Conservation (phyloP, 1,284 basidiomycete species). For the Boletus semigastroideus region DNA sequence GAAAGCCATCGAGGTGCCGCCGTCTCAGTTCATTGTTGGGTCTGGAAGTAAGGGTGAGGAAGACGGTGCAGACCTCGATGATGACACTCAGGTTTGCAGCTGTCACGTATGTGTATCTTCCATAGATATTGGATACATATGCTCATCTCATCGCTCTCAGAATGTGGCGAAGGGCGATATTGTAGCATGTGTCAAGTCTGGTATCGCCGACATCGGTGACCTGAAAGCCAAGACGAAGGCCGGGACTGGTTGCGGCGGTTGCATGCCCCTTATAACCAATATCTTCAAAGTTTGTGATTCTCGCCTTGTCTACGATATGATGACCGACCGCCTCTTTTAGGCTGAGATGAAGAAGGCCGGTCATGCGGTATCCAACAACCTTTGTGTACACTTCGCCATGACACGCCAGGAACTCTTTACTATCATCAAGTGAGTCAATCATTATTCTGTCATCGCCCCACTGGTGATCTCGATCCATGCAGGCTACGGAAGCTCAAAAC, state of each 20-base stretch:
- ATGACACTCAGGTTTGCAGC: constrained; percentile 70
- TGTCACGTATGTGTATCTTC: constrained; percentile 47
- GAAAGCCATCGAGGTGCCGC: constrained; percentile 65
- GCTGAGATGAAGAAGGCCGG: constrained; percentile 73
- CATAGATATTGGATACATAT: not conserved
- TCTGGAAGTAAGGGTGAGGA: constrained; percentile 50
- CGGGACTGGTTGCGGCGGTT: constrained; percentile 76
- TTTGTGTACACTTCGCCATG: constrained; percentile 73
- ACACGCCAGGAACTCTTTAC: constrained; percentile 69
- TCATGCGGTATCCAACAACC: constrained; percentile 56
- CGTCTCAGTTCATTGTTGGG: constrained; percentile 70
- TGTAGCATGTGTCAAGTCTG: constrained; percentile 52
- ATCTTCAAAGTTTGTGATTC: constrained; percentile 43
- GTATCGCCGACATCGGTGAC: constrained; percentile 50
- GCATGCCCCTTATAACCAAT: constrained; percentile 55
- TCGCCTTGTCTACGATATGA: not conserved
- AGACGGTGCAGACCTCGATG: constrained; percentile 66
- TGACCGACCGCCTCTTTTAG: constrained; percentile 32
- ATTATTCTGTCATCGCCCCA: not conserved
- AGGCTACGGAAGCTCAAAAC: constrained; percentile 63
- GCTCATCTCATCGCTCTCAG: constrained; percentile 19
- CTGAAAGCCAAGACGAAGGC: constrained; percentile 72
- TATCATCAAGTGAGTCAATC: constrained; percentile 49
- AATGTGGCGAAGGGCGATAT: constrained; percentile 69
- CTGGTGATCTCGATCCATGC: not conserved